Evolutionary conservation across 768 basidiomycete genomes (phyloP).

Genomic region (Pisolithus sp.): DNA sequence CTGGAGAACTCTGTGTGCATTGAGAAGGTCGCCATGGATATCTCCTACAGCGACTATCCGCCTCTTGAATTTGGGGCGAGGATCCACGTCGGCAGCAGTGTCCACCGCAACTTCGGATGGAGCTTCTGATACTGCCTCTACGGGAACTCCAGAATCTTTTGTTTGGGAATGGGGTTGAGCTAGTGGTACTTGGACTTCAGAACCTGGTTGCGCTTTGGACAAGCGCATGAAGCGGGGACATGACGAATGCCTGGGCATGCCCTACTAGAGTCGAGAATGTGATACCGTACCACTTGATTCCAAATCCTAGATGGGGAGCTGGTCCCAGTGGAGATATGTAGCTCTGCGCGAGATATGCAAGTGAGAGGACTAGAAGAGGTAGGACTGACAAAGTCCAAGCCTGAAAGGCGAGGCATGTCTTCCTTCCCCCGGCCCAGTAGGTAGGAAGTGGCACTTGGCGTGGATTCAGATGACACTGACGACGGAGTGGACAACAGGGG

Average conservation of each 20-base stretch:
- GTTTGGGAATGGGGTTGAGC: background rate
- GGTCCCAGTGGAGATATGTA: slow-evolving; percentile 26
- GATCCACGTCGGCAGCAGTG: slow-evolving; percentile 5
- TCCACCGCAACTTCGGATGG: background rate
- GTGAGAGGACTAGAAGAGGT: slow-evolving; percentile 23
- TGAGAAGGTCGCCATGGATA: slow-evolving; percentile 81
- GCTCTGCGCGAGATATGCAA: slow-evolving; percentile 26
- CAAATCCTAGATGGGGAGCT: slow-evolving; percentile 25
- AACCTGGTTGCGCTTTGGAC: slow-evolving; percentile 7
- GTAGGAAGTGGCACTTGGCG: background rate
- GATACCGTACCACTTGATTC: slow-evolving; percentile 12
- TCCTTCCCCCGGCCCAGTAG: background rate
- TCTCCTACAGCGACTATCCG: slow-evolving; percentile 89
- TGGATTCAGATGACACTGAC: background rate
- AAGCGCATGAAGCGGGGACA: slow-evolving; percentile 15
- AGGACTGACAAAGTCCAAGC: slow-evolving; percentile 15
- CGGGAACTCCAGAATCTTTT: slow-evolving; percentile 7
- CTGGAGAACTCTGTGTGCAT: slow-evolving; percentile 71
- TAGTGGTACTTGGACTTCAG: slow-evolving; percentile 4
- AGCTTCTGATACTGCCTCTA: background rate
- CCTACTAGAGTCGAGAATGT: slow-evolving; percentile 21
- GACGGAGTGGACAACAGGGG: background rate
- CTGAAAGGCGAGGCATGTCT: slow-evolving; percentile 20
- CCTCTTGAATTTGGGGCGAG: slow-evolving; percentile 27
- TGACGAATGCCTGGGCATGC: slow-evolving; percentile 18